Conservation (phyloP, 768 basidiomycete species). For the Lactarius psammicola region DNA sequence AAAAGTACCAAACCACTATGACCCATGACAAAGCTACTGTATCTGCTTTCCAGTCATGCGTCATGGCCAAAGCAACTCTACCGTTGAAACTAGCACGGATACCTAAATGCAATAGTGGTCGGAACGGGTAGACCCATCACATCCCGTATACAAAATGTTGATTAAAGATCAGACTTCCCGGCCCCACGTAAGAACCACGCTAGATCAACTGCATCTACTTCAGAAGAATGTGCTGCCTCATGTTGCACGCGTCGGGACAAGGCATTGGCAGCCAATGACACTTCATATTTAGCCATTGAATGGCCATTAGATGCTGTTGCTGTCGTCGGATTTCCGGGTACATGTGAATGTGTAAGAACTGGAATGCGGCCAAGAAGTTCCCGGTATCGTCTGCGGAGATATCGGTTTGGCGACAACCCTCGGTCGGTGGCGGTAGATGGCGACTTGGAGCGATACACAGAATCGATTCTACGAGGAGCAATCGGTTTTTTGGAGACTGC, state of each 20-base stretch:
- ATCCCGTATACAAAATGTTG: not conserved
- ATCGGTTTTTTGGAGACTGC: constrained; percentile 29
- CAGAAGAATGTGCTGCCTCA: constrained; percentile 26
- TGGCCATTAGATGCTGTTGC: not conserved
- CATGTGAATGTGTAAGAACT: constrained; percentile 40
- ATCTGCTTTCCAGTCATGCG: no score
- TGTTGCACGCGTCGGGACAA: constrained; percentile 24
- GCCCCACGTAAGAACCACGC: constrained; percentile 37
- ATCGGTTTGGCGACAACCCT: constrained; percentile 27
- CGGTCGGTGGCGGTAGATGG: not conserved
- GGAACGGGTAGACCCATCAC: not conserved
- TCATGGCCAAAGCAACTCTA: no score
- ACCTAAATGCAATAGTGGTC: not conserved
- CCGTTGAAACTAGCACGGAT: not conserved
- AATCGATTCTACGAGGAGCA: constrained; percentile 16
- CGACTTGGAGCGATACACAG: constrained; percentile 2
- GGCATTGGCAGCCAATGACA: constrained; percentile 38
- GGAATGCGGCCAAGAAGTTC: constrained; percentile 62
- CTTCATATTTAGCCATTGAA: constrained; percentile 32
- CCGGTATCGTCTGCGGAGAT: constrained; percentile 52
- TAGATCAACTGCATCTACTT: constrained; percentile 35
- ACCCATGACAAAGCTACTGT: not conserved
- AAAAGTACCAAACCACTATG: not conserved
- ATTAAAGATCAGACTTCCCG: not conserved
- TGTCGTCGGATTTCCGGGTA: not conserved